Percentiles rank a stretch among this genome's conserved stretches.
Evolutionary conservation across 805 yeast genomes (phyloP).

Genomic region (Kodamaea kakaduensis): DNA sequence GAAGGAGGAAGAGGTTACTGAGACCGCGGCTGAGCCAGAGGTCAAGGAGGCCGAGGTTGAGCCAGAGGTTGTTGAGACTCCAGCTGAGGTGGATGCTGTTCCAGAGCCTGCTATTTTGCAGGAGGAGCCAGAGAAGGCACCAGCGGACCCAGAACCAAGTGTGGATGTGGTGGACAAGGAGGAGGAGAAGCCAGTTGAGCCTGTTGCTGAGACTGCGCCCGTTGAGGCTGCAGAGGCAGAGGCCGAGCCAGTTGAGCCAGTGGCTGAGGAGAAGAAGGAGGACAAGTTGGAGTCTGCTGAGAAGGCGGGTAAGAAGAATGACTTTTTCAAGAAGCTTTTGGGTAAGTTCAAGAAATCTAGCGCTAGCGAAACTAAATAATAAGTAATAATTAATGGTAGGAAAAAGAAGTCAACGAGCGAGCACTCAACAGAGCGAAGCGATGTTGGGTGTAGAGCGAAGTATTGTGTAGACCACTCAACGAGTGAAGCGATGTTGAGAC

Average conservation of each 20-base stretch:
- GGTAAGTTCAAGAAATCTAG: conserved; percentile 32
- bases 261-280: conserved; percentile 9
- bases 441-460: no score
- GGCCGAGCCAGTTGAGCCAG: conserved; percentile 16
- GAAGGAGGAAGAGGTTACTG: conserved; percentile 8
- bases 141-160: conserved; percentile 9
- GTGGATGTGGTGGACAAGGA: conserved; percentile 10
- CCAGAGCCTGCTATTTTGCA: conserved; percentile 7
- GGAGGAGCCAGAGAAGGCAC: conserved; percentile 7
- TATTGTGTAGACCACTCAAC: no score
- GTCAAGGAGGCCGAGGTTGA: conserved; percentile 7
- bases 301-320: conserved; percentile 35
- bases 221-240: conserved; percentile 11
- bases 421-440: no score
- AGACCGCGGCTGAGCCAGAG: conserved; percentile 6
- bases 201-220: conserved; percentile 6
- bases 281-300: conserved; percentile 24
- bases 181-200: conserved; percentile 11
- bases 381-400: background rate
- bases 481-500: no score
- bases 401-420: no score
- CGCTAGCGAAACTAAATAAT: conserved; percentile 12
- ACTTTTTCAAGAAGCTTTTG: conserved; percentile 34
- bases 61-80: conserved; percentile 8
- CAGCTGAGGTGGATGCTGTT: conserved; percentile 8